Percentiles rank a stretch among this genome's conserved stretches.
These are phyloP conservation scores for Tylopilus intermedius DNA, from an alignment of 768 basidiomycete genomes.

Conservation along the genomic window DNA sequence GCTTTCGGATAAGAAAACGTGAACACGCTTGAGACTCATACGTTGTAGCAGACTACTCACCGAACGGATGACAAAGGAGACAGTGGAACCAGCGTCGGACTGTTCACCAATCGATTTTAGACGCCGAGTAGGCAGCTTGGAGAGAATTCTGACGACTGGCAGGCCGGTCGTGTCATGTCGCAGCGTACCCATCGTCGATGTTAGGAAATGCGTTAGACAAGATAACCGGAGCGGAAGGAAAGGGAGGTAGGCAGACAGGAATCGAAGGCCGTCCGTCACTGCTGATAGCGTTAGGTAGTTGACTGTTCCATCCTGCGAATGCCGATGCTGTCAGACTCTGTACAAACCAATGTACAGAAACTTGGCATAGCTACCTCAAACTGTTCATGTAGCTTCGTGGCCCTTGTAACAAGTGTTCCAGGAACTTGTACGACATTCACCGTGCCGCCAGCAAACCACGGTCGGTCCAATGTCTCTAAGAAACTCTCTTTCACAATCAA, in stretches of 20 bases:
- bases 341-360: too few relatives aligned
- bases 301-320: conserved; percentile 71
- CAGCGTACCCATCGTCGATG: conserved; percentile 49
- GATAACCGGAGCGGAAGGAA: conserved; percentile 77
- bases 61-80: conserved; percentile 58
- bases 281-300: conserved; percentile 75
- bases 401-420: conserved; percentile 59
- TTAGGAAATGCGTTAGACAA: conserved; percentile 59
- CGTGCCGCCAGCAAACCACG: conserved; percentile 83
- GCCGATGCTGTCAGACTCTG: neutral
- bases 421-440: conserved; percentile 86
- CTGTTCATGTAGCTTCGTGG: conserved; percentile 58
- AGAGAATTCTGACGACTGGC: conserved; percentile 67
- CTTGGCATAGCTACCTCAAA: conserved; percentile 56
- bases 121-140: conserved; percentile 50
- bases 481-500: conserved; percentile 71
- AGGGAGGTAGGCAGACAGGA: conserved; percentile 73
- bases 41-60: conserved; percentile 37
- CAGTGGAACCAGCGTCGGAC: conserved; percentile 59
- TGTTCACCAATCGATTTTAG: conserved; percentile 61
- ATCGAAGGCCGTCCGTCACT: conserved; percentile 70
- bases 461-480: conserved; percentile 53
- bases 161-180: conserved; percentile 55
- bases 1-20: conserved; percentile 33
- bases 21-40: neutral